Evolutionary conservation across 2,329 filamentous ascomycete genomes (phyloP).

Genomic region (Alternaria conjuncta): DNA sequence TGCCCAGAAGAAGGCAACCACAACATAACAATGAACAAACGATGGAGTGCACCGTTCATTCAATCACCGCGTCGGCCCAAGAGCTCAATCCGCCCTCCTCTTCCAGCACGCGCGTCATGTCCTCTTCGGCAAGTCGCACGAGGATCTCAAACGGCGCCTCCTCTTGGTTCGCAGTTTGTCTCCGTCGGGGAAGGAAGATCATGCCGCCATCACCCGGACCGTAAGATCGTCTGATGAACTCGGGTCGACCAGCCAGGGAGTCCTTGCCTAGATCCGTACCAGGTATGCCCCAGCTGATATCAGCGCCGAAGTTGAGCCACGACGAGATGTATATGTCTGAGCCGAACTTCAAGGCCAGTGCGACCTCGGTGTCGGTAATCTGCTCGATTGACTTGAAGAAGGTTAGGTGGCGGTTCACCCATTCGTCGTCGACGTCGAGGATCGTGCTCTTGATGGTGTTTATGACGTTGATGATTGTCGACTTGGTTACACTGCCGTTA

Average conservation of each 20-base stretch:
- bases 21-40: conserved; percentile 4
- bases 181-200: conserved; percentile 43
- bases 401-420: conserved; percentile 36
- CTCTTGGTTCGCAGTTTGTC: conserved; percentile 22
- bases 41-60: conserved; percentile 6
- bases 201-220: conserved; percentile 42
- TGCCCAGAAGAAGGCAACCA: conserved; percentile 1
- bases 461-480: conserved; percentile 38
- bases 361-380: conserved; percentile 41
- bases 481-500: conserved; percentile 35
- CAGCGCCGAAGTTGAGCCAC: conserved; percentile 45
- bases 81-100: conserved; percentile 37
- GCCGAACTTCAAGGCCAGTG: conserved; percentile 36
- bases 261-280: conserved; percentile 33
- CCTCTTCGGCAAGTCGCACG: conserved; percentile 40
- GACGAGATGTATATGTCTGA: conserved; percentile 45
- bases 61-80: conserved; percentile 39
- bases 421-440: conserved; percentile 38
- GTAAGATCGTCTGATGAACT: conserved; percentile 42
- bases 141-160: conserved; percentile 46
- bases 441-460: conserved; percentile 36
- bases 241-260: conserved; percentile 38
- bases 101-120: conserved; percentile 39
- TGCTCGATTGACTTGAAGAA: conserved; percentile 39
- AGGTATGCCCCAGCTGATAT: conserved; percentile 43